phyloP scores from a whole-genome alignment of 129 eudicot genomes.

The Centella asiatica region DNA sequence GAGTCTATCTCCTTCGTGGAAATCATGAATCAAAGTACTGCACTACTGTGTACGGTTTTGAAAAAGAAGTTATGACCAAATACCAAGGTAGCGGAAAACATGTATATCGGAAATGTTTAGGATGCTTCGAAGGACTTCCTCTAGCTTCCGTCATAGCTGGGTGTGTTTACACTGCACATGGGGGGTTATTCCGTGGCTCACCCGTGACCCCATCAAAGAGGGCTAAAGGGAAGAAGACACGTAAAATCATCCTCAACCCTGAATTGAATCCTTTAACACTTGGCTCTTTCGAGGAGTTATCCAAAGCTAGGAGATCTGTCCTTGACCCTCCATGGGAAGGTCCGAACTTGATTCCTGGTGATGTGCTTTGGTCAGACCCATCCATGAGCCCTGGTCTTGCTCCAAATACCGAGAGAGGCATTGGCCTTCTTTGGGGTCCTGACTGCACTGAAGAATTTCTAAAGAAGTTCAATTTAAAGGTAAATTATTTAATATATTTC shows the following conservation, averaged over 20 bases:
- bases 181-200: constrained; percentile 82
- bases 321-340: constrained; percentile 99
- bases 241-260: constrained; percentile 52
- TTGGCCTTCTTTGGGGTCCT: constrained; percentile 97
- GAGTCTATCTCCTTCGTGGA: constrained; percentile 91
- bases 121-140: constrained; percentile 99
- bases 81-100: constrained; percentile 87
- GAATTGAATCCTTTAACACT: constrained; percentile 44
- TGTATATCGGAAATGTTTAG: constrained; percentile 82
- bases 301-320: constrained; percentile 89
- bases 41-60: constrained; percentile 92
- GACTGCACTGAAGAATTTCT: constrained; percentile 90
- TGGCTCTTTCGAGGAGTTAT: constrained; percentile 83
- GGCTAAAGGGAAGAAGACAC: constrained; percentile 77
- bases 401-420: constrained; percentile 90
- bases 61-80: constrained; percentile 71
- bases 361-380: constrained; percentile 97
- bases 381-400: constrained; percentile 86
- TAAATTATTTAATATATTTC: constrained; percentile 14
- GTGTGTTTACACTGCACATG: constrained; percentile 90
- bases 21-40: constrained; percentile 96
- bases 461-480: constrained; percentile 76
- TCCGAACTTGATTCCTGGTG: constrained; percentile 87
- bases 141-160: constrained; percentile 87
- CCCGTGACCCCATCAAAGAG: constrained; percentile 56